These are phyloP conservation scores for Scedosporium apiospermum DNA, from an alignment of 2,329 filamentous ascomycete genomes.

Conservation along the genomic window DNA sequence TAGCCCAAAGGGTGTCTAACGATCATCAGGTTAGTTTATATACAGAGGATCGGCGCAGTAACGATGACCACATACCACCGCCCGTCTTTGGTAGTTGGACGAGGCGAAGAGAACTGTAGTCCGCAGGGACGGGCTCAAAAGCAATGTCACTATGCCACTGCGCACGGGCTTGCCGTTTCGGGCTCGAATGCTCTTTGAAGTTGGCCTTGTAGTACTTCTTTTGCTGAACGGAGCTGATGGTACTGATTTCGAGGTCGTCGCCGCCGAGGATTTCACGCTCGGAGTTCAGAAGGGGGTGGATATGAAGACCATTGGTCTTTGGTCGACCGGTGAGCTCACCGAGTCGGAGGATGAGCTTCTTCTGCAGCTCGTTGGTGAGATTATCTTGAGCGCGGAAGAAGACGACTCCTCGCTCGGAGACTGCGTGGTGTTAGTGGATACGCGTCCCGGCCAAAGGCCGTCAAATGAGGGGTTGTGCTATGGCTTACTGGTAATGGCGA, in stretches of 20 bases:
- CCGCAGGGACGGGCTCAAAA: slow-evolving; percentile 54
- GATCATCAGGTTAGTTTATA: not conserved
- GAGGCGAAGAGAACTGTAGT: slow-evolving; percentile 50
- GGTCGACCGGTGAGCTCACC: slow-evolving; percentile 51
- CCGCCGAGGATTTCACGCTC: slow-evolving; percentile 40
- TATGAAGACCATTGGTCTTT: slow-evolving; percentile 44
- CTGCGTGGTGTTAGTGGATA: slow-evolving; percentile 24
- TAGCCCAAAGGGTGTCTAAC: slow-evolving; percentile 55
- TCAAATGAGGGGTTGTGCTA: not conserved
- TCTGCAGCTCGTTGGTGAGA: slow-evolving; percentile 53
- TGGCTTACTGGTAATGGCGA: slow-evolving; percentile 54
- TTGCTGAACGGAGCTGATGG: slow-evolving; percentile 48
- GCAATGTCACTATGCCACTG: slow-evolving; percentile 56
- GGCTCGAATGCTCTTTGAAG: slow-evolving; percentile 17
- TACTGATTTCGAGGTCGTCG: slow-evolving; percentile 51
- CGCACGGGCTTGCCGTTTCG: slow-evolving; percentile 33
- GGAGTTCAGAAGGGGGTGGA: slow-evolving; percentile 49
- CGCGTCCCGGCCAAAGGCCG: not conserved
- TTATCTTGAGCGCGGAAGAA: slow-evolving; percentile 59
- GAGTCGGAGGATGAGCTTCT: slow-evolving; percentile 52
- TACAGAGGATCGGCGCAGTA: not conserved
- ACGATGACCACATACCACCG: slow-evolving; percentile 27
- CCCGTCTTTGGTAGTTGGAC: slow-evolving; percentile 44
- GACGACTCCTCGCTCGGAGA: slow-evolving; percentile 60
- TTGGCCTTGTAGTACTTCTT: slow-evolving; percentile 39